phyloP scores from a whole-genome alignment of 306 rosid species.

The Casuarina equisetifolia region DNA sequence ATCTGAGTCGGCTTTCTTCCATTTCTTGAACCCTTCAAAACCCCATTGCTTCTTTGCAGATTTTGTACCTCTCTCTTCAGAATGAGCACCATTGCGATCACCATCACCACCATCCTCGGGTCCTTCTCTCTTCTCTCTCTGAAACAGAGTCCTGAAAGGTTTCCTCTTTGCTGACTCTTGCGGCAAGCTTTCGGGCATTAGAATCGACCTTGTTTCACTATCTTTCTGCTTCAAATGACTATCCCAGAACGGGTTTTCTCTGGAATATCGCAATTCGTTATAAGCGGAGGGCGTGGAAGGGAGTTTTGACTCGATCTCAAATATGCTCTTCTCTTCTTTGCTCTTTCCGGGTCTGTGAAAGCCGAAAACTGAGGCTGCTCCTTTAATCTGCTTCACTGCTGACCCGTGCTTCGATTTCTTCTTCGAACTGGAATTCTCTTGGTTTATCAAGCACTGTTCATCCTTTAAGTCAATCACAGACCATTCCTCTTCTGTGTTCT shows the following conservation, averaged over 20 bases:
- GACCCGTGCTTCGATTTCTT: slow-evolving; percentile 52
- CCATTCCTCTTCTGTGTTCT: slow-evolving; percentile 74
- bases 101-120: slow-evolving; percentile 29
- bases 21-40: slow-evolving; percentile 72
- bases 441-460: slow-evolving; percentile 47
- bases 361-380: slow-evolving; percentile 74
- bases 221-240: slow-evolving; percentile 26
- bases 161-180: slow-evolving; percentile 57
- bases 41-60: slow-evolving; percentile 71
- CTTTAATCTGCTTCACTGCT: slow-evolving; percentile 72
- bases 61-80: slow-evolving; percentile 42
- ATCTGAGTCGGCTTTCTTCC: slow-evolving; percentile 70
- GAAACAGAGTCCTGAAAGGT: slow-evolving; percentile 72
- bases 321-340: slow-evolving; percentile 63
- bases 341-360: slow-evolving; percentile 53
- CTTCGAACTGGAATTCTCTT: slow-evolving; percentile 55
- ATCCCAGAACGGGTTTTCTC: slow-evolving; percentile 46
- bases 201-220: slow-evolving; percentile 48
- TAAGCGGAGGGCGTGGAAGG: slow-evolving; percentile 8
- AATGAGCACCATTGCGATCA: slow-evolving; percentile 19
- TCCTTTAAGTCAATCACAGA: slow-evolving; percentile 83
- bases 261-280: slow-evolving; percentile 27
- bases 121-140: slow-evolving; percentile 56
- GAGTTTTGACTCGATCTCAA: slow-evolving; percentile 38
- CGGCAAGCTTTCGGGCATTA: slow-evolving; percentile 58